These are phyloP conservation scores for Madurella fahalii DNA, from an alignment of 2,329 filamentous ascomycete genomes.

Conservation along the genomic window DNA sequence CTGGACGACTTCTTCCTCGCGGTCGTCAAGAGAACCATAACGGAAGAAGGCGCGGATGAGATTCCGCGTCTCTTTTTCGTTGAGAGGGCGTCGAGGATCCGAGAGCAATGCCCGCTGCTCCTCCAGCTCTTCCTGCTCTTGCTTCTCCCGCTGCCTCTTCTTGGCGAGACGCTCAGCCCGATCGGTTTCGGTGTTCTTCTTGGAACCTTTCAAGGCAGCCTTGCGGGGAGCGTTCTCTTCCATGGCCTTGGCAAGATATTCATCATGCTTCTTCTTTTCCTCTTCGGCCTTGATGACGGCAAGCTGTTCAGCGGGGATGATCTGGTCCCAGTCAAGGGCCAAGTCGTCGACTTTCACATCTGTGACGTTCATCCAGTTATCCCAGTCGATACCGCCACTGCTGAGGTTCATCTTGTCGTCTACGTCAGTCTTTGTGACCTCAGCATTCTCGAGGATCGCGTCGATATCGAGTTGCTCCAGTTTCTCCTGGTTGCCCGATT, in stretches of 20 bases:
- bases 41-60: slow-evolving; percentile 87
- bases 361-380: slow-evolving; percentile 96
- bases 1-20: slow-evolving; percentile 78
- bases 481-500: slow-evolving; percentile 93
- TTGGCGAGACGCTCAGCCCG: slow-evolving; percentile 61
- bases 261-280: slow-evolving; percentile 75
- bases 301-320: slow-evolving; percentile 90
- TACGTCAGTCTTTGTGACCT: slow-evolving; percentile 94
- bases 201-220: slow-evolving; percentile 58
- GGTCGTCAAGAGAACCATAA: slow-evolving; percentile 86
- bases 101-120: slow-evolving; percentile 68
- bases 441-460: slow-evolving; percentile 91
- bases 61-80: slow-evolving; percentile 88
- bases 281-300: slow-evolving; percentile 87
- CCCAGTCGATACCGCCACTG: slow-evolving; percentile 77
- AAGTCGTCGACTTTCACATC: slow-evolving; percentile 89
- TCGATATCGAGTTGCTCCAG: slow-evolving; percentile 97
- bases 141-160: slow-evolving; percentile 61
- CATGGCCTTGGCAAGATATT: slow-evolving; percentile 75
- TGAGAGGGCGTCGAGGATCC: slow-evolving; percentile 85
- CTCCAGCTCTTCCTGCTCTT: slow-evolving; percentile 69
- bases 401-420: slow-evolving; percentile 88
- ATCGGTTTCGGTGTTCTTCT: slow-evolving; percentile 50
- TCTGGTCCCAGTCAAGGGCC: slow-evolving; percentile 90
- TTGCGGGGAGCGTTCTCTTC: slow-evolving; percentile 81